Percentiles rank a stretch among this genome's conserved stretches.
These are phyloP conservation scores for Saturnispora hagleri DNA, from an alignment of 805 yeast genomes.

Conservation along the genomic window DNA sequence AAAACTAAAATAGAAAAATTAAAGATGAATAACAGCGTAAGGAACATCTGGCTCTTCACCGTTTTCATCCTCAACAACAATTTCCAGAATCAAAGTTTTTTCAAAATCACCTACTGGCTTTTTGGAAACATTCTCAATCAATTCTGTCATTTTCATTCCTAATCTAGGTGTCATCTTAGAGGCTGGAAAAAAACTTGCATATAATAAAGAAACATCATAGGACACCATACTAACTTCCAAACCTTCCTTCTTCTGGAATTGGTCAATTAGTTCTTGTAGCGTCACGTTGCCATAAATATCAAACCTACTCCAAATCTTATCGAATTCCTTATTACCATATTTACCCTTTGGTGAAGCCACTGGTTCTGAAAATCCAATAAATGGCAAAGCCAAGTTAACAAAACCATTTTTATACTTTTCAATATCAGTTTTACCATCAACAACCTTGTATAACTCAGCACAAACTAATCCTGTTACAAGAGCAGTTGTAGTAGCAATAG, in stretches of 20 bases:
- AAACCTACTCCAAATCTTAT: conserved; percentile 93
- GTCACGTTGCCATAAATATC: conserved; percentile 72
- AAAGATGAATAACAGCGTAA: conserved; percentile 56
- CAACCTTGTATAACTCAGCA: conserved; percentile 85
- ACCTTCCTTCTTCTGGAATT: conserved; percentile 76
- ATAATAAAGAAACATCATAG: conserved; percentile 78
- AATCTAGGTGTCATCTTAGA: conserved; percentile 78
- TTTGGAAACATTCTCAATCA: conserved; percentile 79
- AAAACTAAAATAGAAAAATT: conserved; percentile 5
- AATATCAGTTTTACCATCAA: conserved; percentile 60
- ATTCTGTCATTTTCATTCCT: conserved; percentile 54
- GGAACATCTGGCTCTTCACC: conserved; percentile 98
- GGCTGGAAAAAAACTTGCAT: conserved; percentile 82
- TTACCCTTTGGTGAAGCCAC: conserved; percentile 74
- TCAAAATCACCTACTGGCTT: conserved; percentile 68
- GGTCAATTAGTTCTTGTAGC: conserved; percentile 17
- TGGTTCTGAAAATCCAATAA: conserved; percentile 95
- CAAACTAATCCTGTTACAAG: conserved; percentile 92
- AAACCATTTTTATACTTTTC: conserved; percentile 92
- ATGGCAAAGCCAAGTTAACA: conserved; percentile 85
- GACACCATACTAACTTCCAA: conserved; percentile 87
- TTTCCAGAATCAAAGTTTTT: conserved; percentile 74
- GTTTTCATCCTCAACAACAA: conserved; percentile 82
- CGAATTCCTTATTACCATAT: conserved; percentile 71
- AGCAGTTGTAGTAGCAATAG: conserved; percentile 99